Conservation (phyloP, 306 rosid genomes). For the Heteromeles arbutifolia region DNA sequence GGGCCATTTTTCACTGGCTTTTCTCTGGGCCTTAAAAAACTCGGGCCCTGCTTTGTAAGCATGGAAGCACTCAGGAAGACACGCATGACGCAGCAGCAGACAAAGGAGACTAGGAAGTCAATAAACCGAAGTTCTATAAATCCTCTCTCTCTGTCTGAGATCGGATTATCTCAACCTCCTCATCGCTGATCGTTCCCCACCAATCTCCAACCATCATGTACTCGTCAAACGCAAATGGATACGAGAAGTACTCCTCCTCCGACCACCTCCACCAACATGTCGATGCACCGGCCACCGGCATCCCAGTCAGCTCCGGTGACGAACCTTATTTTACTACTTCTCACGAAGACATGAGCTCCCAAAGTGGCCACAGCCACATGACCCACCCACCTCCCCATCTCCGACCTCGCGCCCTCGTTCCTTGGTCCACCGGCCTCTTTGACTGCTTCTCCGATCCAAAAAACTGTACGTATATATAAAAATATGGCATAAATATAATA, state of each 20-base stretch:
- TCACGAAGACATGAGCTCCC: background rate
- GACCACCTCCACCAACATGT: background rate
- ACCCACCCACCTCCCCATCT: background rate
- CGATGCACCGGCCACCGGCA: background rate
- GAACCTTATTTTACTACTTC: background rate
- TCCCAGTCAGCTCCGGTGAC: background rate
- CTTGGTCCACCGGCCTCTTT: conserved; percentile 59
- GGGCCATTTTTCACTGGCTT: background rate
- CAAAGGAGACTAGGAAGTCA: background rate
- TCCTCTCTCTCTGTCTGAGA: background rate
- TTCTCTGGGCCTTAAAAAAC: background rate
- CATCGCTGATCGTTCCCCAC: background rate
- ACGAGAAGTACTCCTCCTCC: background rate
- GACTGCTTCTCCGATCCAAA: conserved; percentile 44
- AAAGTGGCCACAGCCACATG: background rate
- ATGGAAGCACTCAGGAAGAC: background rate
- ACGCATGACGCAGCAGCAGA: background rate
- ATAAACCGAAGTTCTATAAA: background rate
- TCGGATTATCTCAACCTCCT: background rate
- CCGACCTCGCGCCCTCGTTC: conserved; percentile 11
- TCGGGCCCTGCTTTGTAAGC: background rate
- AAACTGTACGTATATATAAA: conserved; percentile 17
- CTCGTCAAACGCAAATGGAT: background rate
- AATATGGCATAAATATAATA: too few relatives aligned
- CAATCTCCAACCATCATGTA: background rate